Conservation (phyloP, 768 basidiomycete species). For the Fibroporia radiculosa region DNA sequence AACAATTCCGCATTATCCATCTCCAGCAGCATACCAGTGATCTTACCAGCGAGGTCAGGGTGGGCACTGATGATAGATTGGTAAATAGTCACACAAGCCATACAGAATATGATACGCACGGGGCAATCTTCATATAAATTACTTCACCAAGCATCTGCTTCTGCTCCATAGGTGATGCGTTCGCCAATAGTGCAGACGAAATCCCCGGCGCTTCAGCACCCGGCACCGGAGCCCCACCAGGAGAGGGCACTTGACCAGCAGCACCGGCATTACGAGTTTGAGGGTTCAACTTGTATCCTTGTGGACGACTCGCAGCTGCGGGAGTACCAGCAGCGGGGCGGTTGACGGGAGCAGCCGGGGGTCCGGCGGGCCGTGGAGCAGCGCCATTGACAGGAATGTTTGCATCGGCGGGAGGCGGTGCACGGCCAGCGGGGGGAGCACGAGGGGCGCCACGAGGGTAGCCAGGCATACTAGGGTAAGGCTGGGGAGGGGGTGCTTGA, state of each 20-base stretch:
- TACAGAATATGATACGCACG: constrained; percentile 41
- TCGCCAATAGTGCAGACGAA: constrained; percentile 53
- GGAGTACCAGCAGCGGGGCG: constrained; percentile 45
- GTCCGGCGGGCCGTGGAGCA: constrained; percentile 56
- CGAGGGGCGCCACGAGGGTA: constrained; percentile 60
- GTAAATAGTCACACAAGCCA: constrained; percentile 2
- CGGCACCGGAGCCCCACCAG: constrained; percentile 31
- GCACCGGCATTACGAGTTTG: constrained; percentile 23
- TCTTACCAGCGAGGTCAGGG: constrained; percentile 95
- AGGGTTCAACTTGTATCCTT: constrained; percentile 29
- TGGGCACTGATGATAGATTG: constrained; percentile 46
- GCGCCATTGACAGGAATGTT: constrained; percentile 36
- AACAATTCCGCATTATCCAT: constrained; percentile 96
- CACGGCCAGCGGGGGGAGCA: constrained; percentile 59
- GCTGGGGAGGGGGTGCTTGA: constrained; percentile 65
- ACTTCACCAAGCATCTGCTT: constrained; percentile 99
- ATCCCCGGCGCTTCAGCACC: constrained; percentile 47
- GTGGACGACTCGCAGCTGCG: constrained; percentile 31
- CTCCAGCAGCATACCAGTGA: constrained; percentile 97
- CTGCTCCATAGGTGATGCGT: constrained; percentile 71
- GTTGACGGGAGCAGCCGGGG: constrained; percentile 42
- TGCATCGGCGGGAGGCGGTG: constrained; percentile 64
- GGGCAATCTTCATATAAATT: constrained; percentile 84
- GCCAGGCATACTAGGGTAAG: constrained; percentile 61
- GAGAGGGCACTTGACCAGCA: constrained; percentile 23